These are phyloP conservation scores for Mrakia gelida DNA, from an alignment of 768 basidiomycete genomes.

Conservation along the genomic window DNA sequence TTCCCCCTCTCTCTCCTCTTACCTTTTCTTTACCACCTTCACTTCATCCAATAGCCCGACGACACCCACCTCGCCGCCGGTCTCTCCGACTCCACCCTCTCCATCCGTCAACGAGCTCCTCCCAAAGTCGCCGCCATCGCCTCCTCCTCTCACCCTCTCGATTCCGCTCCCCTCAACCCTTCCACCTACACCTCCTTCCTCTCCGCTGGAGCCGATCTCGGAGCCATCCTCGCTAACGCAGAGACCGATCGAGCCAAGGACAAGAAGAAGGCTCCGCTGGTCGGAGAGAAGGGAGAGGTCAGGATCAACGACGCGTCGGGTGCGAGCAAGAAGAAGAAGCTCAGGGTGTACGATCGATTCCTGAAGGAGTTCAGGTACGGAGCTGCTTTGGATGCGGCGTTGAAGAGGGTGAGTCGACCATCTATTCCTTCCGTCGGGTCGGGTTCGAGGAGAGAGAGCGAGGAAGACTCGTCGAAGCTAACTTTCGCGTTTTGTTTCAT, in stretches of 20 bases:
- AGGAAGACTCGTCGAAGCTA: neutral
- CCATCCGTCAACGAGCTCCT: slow-evolving; percentile 80
- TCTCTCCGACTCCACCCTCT: slow-evolving; percentile 98
- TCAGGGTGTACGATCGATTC: slow-evolving; percentile 82
- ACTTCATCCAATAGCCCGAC: slow-evolving; percentile 62
- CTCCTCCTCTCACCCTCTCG: slow-evolving; percentile 12
- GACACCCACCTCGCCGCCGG: slow-evolving; percentile 94
- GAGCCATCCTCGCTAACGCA: slow-evolving; percentile 24
- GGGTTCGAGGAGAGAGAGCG: neutral
- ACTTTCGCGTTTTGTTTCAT: neutral
- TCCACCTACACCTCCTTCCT: slow-evolving; percentile 34
- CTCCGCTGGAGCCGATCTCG: slow-evolving; percentile 31
- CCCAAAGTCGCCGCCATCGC: slow-evolving; percentile 20
- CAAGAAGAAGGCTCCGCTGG: slow-evolving; percentile 14
- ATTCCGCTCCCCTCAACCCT: slow-evolving; percentile 30
- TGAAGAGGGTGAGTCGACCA: slow-evolving; percentile 61
- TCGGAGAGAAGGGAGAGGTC: slow-evolving; percentile 42
- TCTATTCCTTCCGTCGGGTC: neutral
- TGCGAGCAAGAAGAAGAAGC: slow-evolving; percentile 51
- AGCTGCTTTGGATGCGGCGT: slow-evolving; percentile 85
- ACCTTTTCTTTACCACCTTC: neutral
- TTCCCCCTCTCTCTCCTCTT: neutral
- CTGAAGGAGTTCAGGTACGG: slow-evolving; percentile 91
- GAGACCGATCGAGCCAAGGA: slow-evolving; percentile 25
- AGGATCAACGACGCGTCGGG: slow-evolving; percentile 50